phyloP scores from a whole-genome alignment of 495 filamentous ascomycete species.

The Penicillium desertorum region DNA sequence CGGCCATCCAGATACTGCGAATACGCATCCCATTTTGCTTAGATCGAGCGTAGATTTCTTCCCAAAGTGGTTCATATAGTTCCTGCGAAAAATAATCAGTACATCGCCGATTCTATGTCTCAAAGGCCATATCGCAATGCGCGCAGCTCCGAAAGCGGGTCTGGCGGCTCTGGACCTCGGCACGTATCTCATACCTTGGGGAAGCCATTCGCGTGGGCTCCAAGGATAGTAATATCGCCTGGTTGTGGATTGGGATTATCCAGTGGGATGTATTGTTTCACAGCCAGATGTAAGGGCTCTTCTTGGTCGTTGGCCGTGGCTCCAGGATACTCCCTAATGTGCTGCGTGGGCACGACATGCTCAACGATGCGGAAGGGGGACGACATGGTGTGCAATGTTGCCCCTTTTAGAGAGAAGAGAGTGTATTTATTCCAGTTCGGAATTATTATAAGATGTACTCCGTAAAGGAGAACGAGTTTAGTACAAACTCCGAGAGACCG shows the following conservation, averaged over 20 bases:
- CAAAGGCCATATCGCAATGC: neutral
- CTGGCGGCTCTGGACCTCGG: constrained; percentile 2
- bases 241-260: constrained; percentile 61
- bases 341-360: constrained; percentile 63
- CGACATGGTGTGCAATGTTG: constrained; percentile 21
- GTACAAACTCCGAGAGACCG: constrained; percentile 11
- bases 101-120: neutral
- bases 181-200: constrained; percentile 60
- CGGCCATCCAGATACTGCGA: constrained; percentile 82
- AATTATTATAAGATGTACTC: neutral
- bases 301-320: constrained; percentile 64
- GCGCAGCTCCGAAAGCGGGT: neutral
- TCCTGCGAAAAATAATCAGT: constrained; percentile 49
- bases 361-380: constrained; percentile 54
- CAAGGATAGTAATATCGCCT: constrained; percentile 81
- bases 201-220: constrained; percentile 83
- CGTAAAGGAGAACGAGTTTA: neutral
- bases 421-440: neutral
- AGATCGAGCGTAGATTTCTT: constrained; percentile 61
- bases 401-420: neutral
- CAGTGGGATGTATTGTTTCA: constrained; percentile 82
- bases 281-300: constrained; percentile 59
- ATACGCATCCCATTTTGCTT: constrained; percentile 63
- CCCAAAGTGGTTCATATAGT: constrained; percentile 87
- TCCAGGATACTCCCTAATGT: constrained; percentile 69